These are phyloP conservation scores for Arthrobotrys megalospora DNA, from an alignment of 2,329 filamentous ascomycete species.

Conservation along the genomic window DNA sequence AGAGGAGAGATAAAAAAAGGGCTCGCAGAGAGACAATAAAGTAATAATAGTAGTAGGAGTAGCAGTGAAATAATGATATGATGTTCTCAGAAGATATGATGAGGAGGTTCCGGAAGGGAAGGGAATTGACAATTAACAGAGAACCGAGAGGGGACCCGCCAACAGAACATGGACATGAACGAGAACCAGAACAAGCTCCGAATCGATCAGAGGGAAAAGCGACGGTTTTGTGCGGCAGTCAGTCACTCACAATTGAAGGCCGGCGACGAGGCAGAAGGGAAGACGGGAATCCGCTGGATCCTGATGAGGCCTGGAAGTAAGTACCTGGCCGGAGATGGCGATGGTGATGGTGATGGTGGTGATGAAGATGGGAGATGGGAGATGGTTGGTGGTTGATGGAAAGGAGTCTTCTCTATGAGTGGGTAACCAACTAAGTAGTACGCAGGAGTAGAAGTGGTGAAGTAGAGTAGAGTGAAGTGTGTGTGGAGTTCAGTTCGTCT, in stretches of 20 bases:
- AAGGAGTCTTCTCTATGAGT: no score
- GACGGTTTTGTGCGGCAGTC: constrained; percentile 59
- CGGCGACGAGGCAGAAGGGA: neutral
- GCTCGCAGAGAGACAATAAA: constrained; percentile 13
- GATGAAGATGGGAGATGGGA: constrained; percentile 8
- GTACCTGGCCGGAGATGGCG: neutral
- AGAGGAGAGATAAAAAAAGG: constrained; percentile 25
- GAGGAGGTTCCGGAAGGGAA: constrained; percentile 30
- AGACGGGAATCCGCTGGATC: constrained; percentile 17
- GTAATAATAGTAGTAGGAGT: neutral
- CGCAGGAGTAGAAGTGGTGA: no score
- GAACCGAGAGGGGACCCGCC: constrained; percentile 39
- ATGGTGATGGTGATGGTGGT: constrained; percentile 7
- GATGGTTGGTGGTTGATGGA: neutral
- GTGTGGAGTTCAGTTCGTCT: constrained; percentile 18
- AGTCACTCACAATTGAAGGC: constrained; percentile 7
- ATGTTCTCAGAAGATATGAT: neutral
- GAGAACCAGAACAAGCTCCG: neutral
- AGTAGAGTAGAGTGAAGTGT: neutral
- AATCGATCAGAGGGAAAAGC: constrained; percentile 52
- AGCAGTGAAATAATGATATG: neutral
- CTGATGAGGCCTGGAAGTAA: neutral
- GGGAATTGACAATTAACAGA: neutral
- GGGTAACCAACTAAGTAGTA: no score
- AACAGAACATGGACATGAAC: constrained; percentile 4